Conservation (phyloP, 345 rosid species). For the Citropsis articulata region DNA sequence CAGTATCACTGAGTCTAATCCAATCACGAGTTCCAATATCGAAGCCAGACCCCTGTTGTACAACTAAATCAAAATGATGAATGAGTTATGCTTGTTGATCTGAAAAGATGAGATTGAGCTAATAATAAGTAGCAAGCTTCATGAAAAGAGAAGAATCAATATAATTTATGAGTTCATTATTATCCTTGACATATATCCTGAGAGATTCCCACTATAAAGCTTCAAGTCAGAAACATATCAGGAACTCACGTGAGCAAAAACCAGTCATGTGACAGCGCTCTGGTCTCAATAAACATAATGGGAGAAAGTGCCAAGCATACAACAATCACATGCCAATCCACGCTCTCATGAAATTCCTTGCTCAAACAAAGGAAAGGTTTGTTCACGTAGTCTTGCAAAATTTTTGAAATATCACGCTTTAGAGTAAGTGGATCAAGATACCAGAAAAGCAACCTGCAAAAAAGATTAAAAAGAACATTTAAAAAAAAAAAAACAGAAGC, state of each 20-base stretch:
- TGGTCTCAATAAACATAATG: constrained; percentile 40
- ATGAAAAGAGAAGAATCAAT: not conserved
- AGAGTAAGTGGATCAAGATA: constrained; percentile 60
- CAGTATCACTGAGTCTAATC: constrained; percentile 44
- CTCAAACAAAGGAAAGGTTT: constrained; percentile 69
- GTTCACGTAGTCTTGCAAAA: constrained; percentile 45
- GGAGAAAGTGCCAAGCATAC: constrained; percentile 59
- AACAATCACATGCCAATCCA: constrained; percentile 48
- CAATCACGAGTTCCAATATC: constrained; percentile 52
- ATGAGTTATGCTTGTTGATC: not conserved
- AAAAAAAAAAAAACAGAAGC: not conserved
- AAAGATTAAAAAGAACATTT: not conserved
- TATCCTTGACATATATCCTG: not conserved
- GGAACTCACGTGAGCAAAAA: constrained; percentile 68
- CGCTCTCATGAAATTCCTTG: constrained; percentile 51
- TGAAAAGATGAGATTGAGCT: not conserved
- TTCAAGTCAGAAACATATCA: not conserved
- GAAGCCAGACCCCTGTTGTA: constrained; percentile 62
- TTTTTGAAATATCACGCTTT: constrained; percentile 52
- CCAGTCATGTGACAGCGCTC: constrained; percentile 69
- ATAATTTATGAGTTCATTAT: too few species aligned
- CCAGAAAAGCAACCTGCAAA: constrained; percentile 66
- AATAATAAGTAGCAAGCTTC: not conserved
- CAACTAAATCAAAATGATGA: constrained; percentile 18
- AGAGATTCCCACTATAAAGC: not conserved